These are phyloP conservation scores for Trametes sanguinea DNA, from an alignment of 768 basidiomycete genomes.

Conservation along the genomic window DNA sequence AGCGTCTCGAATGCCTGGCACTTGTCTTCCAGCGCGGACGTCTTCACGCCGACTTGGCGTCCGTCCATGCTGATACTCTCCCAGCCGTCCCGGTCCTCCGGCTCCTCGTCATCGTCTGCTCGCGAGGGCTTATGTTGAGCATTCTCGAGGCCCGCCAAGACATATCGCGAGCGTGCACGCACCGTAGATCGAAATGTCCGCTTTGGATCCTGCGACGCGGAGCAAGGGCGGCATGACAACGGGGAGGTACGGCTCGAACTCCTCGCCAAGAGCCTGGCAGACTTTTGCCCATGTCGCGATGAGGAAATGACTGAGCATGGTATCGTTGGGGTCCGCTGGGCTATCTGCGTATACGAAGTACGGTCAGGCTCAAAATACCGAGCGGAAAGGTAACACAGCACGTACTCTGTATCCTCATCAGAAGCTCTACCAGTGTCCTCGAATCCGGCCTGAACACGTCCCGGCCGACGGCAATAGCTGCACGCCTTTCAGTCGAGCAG, in stretches of 20 bases:
- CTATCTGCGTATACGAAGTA: conserved; percentile 44
- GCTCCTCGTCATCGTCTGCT: conserved; percentile 55
- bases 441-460: conserved; percentile 80
- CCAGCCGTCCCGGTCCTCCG: conserved; percentile 71
- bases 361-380: no score
- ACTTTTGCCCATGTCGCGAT: conserved; percentile 90
- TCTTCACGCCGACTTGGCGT: conserved; percentile 73
- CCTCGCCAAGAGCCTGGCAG: conserved; percentile 79
- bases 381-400: not conserved
- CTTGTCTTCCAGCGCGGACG: conserved; percentile 82
- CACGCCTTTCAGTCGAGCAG: not conserved
- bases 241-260: conserved; percentile 86
- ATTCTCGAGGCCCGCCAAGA: not conserved
- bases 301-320: conserved; percentile 71
- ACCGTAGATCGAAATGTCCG: conserved; percentile 77
- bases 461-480: conserved; percentile 85
- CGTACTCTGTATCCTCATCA: conserved; percentile 79
- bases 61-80: conserved; percentile 80
- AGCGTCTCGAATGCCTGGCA: conserved; percentile 88
- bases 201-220: conserved; percentile 75
- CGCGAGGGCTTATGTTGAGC: conserved; percentile 1
- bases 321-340: conserved; percentile 69
- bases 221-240: conserved; percentile 83
- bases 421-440: conserved; percentile 63
- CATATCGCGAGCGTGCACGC: conserved; percentile 23